phyloP scores from a whole-genome alignment of 345 rosid species.

The Eucalyptus cloeziana region DNA sequence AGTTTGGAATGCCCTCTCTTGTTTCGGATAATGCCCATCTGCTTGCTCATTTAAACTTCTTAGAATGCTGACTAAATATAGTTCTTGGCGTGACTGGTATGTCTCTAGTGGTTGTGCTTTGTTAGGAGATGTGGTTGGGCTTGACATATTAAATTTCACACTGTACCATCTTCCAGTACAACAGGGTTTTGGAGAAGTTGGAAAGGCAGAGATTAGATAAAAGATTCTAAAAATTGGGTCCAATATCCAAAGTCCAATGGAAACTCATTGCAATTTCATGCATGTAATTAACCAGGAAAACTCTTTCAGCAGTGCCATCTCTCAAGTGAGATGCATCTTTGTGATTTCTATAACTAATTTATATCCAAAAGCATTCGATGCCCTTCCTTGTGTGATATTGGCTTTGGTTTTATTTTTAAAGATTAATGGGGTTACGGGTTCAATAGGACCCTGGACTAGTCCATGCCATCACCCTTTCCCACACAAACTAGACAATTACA shows the following conservation, averaged over 20 bases:
- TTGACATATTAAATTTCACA: accelerated
- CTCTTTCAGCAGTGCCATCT: neutral
- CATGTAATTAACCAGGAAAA: neutral
- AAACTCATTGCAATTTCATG: neutral
- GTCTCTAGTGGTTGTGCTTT: neutral
- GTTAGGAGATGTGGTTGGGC: neutral
- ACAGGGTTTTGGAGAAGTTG: neutral
- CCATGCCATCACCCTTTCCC: accelerated
- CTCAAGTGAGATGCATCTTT: neutral
- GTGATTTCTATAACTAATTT: neutral
- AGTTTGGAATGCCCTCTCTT: neutral
- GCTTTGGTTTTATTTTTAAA: neutral
- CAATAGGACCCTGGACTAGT: neutral
- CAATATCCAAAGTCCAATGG: neutral
- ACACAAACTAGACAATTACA: neutral
- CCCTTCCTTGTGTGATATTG: neutral
- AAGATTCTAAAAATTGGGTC: neutral
- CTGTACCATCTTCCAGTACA: neutral
- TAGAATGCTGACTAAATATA: neutral
- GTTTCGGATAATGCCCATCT: neutral
- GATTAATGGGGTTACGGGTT: accelerated
- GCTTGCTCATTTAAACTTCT: neutral
- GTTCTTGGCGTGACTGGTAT: accelerated
- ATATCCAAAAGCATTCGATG: neutral
- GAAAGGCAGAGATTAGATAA: neutral